Evolutionary conservation across 495 filamentous ascomycete genomes (phyloP).

Genomic region (Eremomyces bilateralis): DNA sequence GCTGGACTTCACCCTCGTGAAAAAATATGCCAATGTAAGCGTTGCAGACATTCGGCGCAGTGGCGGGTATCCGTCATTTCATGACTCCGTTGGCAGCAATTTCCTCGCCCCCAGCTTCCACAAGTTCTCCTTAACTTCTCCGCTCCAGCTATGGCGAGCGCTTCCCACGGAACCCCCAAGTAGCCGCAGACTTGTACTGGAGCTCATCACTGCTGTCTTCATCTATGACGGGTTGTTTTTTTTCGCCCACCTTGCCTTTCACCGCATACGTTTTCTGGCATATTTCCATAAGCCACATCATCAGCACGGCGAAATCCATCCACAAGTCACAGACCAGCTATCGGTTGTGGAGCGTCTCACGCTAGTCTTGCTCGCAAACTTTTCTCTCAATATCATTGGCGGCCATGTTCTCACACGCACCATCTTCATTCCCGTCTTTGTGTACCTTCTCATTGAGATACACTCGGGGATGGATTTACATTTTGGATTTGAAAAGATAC

Average conservation of each 20-base stretch:
- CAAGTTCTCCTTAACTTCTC: constrained; percentile 14
- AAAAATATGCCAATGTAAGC: constrained; percentile 16
- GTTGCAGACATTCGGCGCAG: constrained; percentile 9
- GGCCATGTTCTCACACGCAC: constrained; percentile 18
- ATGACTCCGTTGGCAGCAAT: constrained; percentile 3
- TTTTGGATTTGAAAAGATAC: constrained; percentile 18
- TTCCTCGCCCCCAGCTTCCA: constrained; percentile 16
- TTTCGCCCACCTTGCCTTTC: constrained; percentile 17
- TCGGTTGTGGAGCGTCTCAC: constrained; percentile 12
- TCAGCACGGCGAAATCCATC: constrained; percentile 14
- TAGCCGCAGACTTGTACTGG: constrained; percentile 12
- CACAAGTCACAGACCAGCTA: constrained; percentile 19
- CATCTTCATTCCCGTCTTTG: constrained; percentile 16
- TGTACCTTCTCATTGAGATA: constrained; percentile 18
- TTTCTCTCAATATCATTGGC: constrained; percentile 18
- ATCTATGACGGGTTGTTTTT: constrained; percentile 20
- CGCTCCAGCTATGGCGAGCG: constrained; percentile 14
- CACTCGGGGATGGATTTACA: constrained; percentile 15
- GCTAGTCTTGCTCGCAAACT: constrained; percentile 17
- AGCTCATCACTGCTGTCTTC: constrained; percentile 12
- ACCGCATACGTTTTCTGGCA: constrained; percentile 10
- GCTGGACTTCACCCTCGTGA: constrained; percentile 17
- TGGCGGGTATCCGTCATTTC: constrained; percentile 18
- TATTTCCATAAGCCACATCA: constrained; percentile 14
- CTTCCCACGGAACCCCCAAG: constrained; percentile 11